Conservation (phyloP, 2,329 filamentous ascomycete genomes). For the Pseudocercospora fuligena region DNA sequence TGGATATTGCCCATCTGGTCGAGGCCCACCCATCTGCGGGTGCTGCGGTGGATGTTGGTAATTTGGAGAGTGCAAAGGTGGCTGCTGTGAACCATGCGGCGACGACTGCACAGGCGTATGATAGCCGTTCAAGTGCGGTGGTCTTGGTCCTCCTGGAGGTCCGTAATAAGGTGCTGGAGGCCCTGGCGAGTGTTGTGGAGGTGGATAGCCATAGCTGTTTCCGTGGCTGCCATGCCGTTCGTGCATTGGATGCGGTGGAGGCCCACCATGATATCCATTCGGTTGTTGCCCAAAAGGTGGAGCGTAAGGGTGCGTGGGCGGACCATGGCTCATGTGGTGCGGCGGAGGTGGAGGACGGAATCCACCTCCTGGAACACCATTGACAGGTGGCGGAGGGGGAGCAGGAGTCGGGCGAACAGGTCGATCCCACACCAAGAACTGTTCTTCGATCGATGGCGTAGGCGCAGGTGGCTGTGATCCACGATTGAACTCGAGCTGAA, state of each 20-base stretch:
- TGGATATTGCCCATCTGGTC: slow-evolving; percentile 18
- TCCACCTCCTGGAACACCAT: slow-evolving; percentile 20
- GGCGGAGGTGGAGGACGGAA: slow-evolving; percentile 19
- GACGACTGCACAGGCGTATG: slow-evolving; percentile 41
- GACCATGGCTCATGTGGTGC: slow-evolving; percentile 23
- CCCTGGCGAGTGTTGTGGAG: slow-evolving; percentile 26
- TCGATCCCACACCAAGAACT: slow-evolving; percentile 37
- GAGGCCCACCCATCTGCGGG: slow-evolving; percentile 20
- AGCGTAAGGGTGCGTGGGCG: slow-evolving; percentile 32
- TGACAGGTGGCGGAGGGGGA: slow-evolving; percentile 24
- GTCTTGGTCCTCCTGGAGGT: slow-evolving; percentile 21
- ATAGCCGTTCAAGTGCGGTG: slow-evolving; percentile 26
- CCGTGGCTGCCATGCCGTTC: slow-evolving; percentile 33
- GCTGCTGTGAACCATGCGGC: slow-evolving; percentile 41
- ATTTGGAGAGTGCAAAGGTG: slow-evolving; percentile 29
- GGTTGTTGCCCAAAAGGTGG: slow-evolving; percentile 33
- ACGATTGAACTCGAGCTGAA: slow-evolving; percentile 33
- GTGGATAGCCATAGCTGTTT: slow-evolving; percentile 19
- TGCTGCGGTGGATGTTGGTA: slow-evolving; percentile 28
- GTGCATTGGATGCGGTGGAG: slow-evolving; percentile 27
- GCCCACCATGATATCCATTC: slow-evolving; percentile 32
- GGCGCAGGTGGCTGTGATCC: slow-evolving; percentile 20
- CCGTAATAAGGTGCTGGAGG: slow-evolving; percentile 24
- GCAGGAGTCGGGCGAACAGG: slow-evolving; percentile 26
- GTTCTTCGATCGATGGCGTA: slow-evolving; percentile 29